Conservation (phyloP, 106 monocot genomes). For the Allium cepa region DNA sequence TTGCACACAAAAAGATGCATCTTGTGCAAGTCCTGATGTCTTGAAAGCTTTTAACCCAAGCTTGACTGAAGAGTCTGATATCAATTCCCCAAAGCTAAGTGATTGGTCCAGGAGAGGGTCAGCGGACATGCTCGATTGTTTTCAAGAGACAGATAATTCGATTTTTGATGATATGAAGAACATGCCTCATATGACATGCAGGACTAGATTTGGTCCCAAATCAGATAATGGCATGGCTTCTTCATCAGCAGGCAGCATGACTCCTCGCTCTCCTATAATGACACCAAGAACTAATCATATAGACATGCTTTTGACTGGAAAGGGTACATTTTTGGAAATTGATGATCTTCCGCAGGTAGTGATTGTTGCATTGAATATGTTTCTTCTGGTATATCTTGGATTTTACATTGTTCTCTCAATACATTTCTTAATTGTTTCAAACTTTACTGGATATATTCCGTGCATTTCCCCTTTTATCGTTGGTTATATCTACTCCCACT, state of each 20-base stretch:
- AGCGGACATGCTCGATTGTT: conserved; percentile 85
- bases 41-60: conserved; percentile 57
- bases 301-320: conserved; percentile 83
- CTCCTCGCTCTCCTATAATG: conserved; percentile 86
- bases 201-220: conserved; percentile 93
- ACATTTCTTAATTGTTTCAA: too few species aligned
- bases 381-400: not conserved
- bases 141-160: conserved; percentile 72
- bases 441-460: too few species aligned
- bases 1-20: conserved; percentile 44
- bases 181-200: conserved; percentile 78
- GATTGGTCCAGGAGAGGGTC: conserved; percentile 86
- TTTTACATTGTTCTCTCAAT: too few species aligned
- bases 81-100: conserved; percentile 71
- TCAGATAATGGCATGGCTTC: conserved; percentile 94
- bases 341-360: conserved; percentile 88
- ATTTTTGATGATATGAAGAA: conserved; percentile 63
- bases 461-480: too few species aligned
- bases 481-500: too few species aligned
- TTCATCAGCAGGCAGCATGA: conserved; percentile 95
- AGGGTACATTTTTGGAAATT: conserved; percentile 60
- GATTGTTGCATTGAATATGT: not conserved
- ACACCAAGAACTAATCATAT: conserved; percentile 77
- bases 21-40: conserved; percentile 64
- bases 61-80: conserved; percentile 71